Evolutionary conservation across 2,329 filamentous ascomycete genomes (phyloP), one percentile per base, ranked within the genome.

Genomic region (Diaporthe destruens): DNA sequence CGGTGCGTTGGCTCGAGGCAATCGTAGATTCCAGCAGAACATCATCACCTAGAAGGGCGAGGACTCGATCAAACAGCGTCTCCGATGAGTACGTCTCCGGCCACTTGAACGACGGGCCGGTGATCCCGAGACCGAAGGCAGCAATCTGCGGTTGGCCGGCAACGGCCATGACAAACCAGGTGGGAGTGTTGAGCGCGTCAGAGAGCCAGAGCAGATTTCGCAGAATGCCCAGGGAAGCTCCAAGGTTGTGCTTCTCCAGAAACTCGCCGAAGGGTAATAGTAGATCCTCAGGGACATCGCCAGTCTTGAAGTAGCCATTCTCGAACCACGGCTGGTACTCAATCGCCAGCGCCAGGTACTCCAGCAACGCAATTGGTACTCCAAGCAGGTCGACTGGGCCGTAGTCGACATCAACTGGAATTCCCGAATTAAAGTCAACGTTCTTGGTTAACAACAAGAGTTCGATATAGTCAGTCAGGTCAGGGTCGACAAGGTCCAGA

Each of bases 41-140:
- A 42, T 84, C 80, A 0, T 77, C 71, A 2, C 77, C 78, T 3
- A 84, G 76, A 12, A 78, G 69, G 4, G 74, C 54, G 8, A 77
- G 77, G 6, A 82, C 82, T 3, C 77, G 78, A n/a, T 78, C 77
- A 63, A 83, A 85, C 0, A 84, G 55, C 14, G 79, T 77, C 44
- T 81, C 80, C 72, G 82, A 81, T 23, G 78, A 76, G 44, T 79
- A n/a, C 72, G 59, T 49, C 32, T 68, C 61, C 6, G 70, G 70
- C 56, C 57, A 63, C n/a, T 66, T 56, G 51, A 71, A 71, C 3
- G 67, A 18, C 18, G 56, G 56, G 1, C 53, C 53, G 14, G 53
- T 14, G 36, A 71, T 42, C n/a, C 61, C 61, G 49, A 66, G 49
- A 8, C 67, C 67, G 9, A 69, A 69, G 16, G 67, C 67, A 25